Conservation (phyloP, 73 alveolate genomes). For the Paramecium pentaurelia region DNA sequence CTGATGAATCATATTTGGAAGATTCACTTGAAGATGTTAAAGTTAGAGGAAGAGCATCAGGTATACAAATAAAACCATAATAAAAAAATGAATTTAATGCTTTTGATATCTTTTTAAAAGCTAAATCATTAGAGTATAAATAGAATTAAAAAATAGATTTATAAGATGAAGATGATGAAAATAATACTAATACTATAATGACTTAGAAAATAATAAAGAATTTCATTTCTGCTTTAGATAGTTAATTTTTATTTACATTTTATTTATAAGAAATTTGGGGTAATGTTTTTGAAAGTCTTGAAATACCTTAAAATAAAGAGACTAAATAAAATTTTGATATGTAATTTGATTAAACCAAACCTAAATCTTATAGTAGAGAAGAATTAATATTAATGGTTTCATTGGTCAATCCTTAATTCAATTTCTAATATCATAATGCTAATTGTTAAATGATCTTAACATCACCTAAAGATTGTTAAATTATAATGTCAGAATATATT, state of each 20-base stretch:
- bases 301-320: not conserved
- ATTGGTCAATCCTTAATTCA: slow-evolving; percentile 26
- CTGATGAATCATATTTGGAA: not conserved
- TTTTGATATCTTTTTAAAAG: not conserved
- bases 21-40: not conserved
- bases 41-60: not conserved
- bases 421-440: not conserved
- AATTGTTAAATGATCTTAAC: slow-evolving; percentile 21
- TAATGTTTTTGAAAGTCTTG: slow-evolving; percentile 23
- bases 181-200: not conserved
- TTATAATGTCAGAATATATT: slow-evolving; percentile 15
- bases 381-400: slow-evolving; percentile 17
- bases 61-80: not conserved
- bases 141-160: not conserved
- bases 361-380: not conserved
- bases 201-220: slow-evolving; percentile 5
- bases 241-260: not conserved
- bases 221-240: not conserved
- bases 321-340: not conserved
- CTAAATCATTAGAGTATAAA: not conserved
- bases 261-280: slow-evolving; percentile 30
- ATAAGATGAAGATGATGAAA: not conserved
- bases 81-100: slow-evolving; percentile 11
- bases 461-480: slow-evolving; percentile 28
- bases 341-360: not conserved